Percentiles rank a stretch among this genome's conserved stretches.
Conservation (phyloP, 495 filamentous ascomycete species). For the Collariella sp. region DNA sequence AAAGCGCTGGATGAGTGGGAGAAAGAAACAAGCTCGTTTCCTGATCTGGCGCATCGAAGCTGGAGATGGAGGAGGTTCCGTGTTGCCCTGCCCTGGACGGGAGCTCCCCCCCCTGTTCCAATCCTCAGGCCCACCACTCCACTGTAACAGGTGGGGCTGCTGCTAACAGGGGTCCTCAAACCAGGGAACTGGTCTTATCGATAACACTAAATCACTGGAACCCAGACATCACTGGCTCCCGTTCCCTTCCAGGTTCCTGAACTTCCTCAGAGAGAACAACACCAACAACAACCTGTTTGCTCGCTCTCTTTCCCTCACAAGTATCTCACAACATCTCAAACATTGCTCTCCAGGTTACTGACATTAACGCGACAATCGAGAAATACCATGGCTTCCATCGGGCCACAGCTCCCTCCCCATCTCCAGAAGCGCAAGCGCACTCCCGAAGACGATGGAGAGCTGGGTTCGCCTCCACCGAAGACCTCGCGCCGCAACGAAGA, state of each 20-base stretch:
- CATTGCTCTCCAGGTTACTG: not conserved
- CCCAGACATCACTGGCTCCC: not conserved
- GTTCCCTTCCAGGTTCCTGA: too few species aligned
- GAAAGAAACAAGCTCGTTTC: not conserved
- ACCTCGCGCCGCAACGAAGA: constrained; percentile 30
- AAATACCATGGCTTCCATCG: constrained; percentile 39
- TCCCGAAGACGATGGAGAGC: constrained; percentile 32
- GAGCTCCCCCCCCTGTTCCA: constrained; percentile 12
- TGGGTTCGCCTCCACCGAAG: constrained; percentile 33
- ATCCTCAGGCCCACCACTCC: not conserved
- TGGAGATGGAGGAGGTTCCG: not conserved
- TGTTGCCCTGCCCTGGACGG: constrained; percentile 11
- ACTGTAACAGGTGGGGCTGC: not conserved
- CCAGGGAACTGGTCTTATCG: constrained; percentile 14
- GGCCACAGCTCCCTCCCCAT: constrained; percentile 44
- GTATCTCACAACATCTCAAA: not conserved
- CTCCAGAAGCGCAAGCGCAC: constrained; percentile 46
- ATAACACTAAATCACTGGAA: constrained; percentile 6
- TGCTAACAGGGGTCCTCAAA: constrained; percentile 1
- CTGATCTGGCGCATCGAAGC: constrained; percentile 2
- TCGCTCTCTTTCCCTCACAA: not conserved
- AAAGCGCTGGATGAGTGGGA: not conserved
- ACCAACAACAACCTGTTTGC: too few species aligned
- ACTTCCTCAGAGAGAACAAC: not conserved
- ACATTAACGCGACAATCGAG: not conserved